Conservation (phyloP, 495 filamentous ascomycete genomes). For the Hypoxylon cercidicola region DNA sequence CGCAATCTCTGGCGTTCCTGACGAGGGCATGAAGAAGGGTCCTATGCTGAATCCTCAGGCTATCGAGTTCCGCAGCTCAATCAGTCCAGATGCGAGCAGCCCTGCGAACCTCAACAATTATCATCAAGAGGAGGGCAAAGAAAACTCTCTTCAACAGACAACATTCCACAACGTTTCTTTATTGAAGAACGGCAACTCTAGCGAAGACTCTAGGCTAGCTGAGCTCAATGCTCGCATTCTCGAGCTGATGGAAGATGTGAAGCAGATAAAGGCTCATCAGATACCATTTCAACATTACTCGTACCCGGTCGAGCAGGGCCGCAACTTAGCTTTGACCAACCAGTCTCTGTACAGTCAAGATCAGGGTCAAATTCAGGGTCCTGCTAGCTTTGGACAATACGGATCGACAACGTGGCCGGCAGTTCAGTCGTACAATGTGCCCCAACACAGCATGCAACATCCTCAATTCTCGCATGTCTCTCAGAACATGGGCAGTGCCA, state of each 20-base stretch:
- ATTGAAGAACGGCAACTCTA: neutral
- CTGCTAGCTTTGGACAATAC: too few species aligned
- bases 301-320: too few species aligned
- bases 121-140: neutral
- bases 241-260: neutral
- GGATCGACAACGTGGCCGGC: too few species aligned
- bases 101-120: neutral
- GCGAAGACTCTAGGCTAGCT: neutral
- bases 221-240: neutral
- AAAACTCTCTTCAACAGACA: neutral
- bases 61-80: neutral
- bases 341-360: too few species aligned
- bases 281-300: neutral
- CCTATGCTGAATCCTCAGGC: neutral
- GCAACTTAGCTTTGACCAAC: too few species aligned
- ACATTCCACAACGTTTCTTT: neutral
- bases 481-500: too few species aligned
- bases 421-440: too few species aligned
- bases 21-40: neutral
- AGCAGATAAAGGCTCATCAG: neutral
- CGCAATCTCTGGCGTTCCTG: neutral
- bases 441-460: too few species aligned
- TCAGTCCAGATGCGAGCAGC: neutral
- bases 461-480: too few species aligned
- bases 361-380: too few species aligned